A percentile compares a stretch with the other conserved stretches of the same genome.
Conservation (phyloP, 495 filamentous ascomycete species). For the Penicillium chermesinum region DNA sequence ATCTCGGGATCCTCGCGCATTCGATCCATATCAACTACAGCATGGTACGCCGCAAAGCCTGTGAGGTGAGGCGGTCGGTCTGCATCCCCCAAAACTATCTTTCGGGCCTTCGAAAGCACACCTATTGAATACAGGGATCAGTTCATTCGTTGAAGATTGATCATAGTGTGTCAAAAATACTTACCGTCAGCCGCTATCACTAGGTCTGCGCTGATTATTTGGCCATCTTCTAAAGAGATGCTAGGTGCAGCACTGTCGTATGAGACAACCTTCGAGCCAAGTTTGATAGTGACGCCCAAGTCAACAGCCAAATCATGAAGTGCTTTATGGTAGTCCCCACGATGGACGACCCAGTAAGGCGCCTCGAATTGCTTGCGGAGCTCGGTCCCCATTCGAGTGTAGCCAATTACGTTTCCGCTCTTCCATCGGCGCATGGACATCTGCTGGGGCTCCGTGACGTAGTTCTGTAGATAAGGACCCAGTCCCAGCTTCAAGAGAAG, state of each 20-base stretch:
- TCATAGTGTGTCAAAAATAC: too few species aligned
- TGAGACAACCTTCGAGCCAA: constrained; percentile 17
- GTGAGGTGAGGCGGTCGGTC: constrained; percentile 13
- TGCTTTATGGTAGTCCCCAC: constrained; percentile 36
- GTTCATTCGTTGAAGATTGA: constrained; percentile 2
- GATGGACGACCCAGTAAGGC: constrained; percentile 42
- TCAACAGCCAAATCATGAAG: constrained; percentile 28
- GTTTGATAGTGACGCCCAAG: constrained; percentile 25
- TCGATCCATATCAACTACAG: constrained; percentile 33
- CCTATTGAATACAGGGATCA: constrained; percentile 23
- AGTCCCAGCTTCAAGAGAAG: constrained; percentile 42
- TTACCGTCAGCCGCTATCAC: constrained; percentile 43
- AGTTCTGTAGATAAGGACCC: constrained; percentile 23
- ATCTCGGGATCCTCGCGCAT: constrained; percentile 36
- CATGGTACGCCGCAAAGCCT: constrained; percentile 38
- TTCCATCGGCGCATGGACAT: constrained; percentile 41
- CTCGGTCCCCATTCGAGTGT: constrained; percentile 31
- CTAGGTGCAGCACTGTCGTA: constrained; percentile 20
- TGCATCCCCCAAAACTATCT: constrained; percentile 12
- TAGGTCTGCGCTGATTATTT: constrained; percentile 27
- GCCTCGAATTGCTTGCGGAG: constrained; percentile 30
- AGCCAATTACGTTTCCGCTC: constrained; percentile 32
- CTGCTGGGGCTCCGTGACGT: constrained; percentile 28
- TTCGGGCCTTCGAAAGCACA: constrained; percentile 31
- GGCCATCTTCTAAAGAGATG: constrained; percentile 16